Evolutionary conservation across 305 asterid genomes (phyloP), one percentile per base, ranked within the genome.

Genomic region (Rubia occidens): DNA sequence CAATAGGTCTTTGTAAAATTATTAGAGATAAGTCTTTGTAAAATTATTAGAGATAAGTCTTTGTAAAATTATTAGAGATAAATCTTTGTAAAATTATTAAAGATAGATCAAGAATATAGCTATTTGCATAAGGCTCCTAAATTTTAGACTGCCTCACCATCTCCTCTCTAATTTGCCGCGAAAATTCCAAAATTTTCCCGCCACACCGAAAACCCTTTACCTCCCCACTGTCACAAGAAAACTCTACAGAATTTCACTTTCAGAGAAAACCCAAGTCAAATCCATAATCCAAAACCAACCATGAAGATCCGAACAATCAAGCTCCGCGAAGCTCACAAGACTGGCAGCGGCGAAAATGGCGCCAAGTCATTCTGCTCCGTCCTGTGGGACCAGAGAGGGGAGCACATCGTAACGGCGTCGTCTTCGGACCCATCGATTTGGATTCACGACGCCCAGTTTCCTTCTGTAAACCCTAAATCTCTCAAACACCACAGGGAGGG

Each of bases 261-360:
- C 39, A 62, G 7, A 24, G 18, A 61, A 17, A 71, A 45, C 32
- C 67, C 58, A 15, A 15, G 14, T 55, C 59, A 32, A 15, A 15
- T 1, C 40, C 18, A 45, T 39, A 54, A 45, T 53, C 21, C n/a
- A 4, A 43, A 44, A 15, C 42, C 26, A 32, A 9, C 49, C 21
- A 83, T 95, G 99, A 95, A 88, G 89, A 91, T 89, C 83, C 85
- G 96, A 67, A 83, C 95, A 37, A 84, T 84, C 80, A 95, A 91
- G 90, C 96, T 95, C 76, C 83, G 91, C 44, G 93, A 91, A 86
- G 90, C 89, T 71, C 99, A 94, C 94, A 85, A 80, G 78, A 63
- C 40, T 64, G 77, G 76, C 58, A 37, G 63, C 9, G 84, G 72
- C 4, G 82, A 71, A 29, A 62, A 61, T 35, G 77, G 73, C 51